These are phyloP conservation scores for Candida andamanensis DNA, from an alignment of 805 yeast species.

Conservation along the genomic window DNA sequence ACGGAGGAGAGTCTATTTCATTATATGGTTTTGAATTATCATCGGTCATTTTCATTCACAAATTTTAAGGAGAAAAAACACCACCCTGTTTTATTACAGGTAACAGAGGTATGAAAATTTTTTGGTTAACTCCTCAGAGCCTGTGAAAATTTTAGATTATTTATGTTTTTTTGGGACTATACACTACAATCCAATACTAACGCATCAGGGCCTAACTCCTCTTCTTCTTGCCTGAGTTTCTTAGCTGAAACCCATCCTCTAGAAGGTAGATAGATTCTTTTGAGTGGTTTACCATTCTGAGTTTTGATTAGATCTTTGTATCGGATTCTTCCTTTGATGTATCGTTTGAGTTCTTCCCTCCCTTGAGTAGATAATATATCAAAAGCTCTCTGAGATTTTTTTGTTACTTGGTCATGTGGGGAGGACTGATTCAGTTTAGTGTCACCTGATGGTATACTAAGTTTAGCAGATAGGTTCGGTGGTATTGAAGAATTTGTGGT, in stretches of 20 bases:
- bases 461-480: not conserved
- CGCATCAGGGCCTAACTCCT: too few relatives aligned
- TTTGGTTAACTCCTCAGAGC: slow-evolving; percentile 11
- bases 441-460: slow-evolving; percentile 24
- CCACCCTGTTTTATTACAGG: too few relatives aligned
- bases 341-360: too few relatives aligned
- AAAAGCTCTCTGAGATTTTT: slow-evolving; percentile 1
- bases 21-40: too few relatives aligned
- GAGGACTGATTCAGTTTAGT: slow-evolving; percentile 19
- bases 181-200: too few relatives aligned
- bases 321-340: slow-evolving; percentile 4
- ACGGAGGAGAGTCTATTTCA: too few relatives aligned
- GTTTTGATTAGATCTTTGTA: slow-evolving; percentile 22
- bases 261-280: slow-evolving; percentile 44
- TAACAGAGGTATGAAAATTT: too few relatives aligned
- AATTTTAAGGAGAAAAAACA: too few relatives aligned
- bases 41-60: too few relatives aligned
- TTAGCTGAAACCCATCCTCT: slow-evolving; percentile 47
- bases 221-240: slow-evolving; percentile 15
- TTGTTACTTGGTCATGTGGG: slow-evolving; percentile 7
- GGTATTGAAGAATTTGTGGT: not conserved
- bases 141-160: slow-evolving; percentile 4
- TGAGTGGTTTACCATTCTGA: slow-evolving; percentile 34
- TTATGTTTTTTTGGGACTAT: not conserved
- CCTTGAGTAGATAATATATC: too few relatives aligned